phyloP scores from a whole-genome alignment of 140 eudicot genomes.

The Flaveria floridana region DNA sequence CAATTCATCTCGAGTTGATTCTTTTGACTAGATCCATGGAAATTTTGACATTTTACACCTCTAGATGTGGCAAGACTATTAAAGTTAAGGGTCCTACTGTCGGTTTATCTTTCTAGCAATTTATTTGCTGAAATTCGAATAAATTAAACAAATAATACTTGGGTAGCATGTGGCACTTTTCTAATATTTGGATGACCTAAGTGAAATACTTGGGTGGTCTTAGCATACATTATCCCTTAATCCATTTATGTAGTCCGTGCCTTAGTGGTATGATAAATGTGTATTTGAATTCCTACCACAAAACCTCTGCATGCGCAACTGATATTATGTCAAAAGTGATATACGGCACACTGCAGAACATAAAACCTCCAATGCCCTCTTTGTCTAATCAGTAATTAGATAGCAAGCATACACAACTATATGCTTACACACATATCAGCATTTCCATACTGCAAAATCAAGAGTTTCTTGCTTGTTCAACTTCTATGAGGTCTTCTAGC shows the following conservation, averaged over 20 bases:
- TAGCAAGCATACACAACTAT: background rate
- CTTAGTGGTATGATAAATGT: background rate
- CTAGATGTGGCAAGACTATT: background rate
- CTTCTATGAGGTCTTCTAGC: background rate
- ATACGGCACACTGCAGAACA: background rate
- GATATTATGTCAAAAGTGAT: background rate
- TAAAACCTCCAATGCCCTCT: background rate
- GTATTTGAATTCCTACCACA: background rate
- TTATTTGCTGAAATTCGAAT: background rate
- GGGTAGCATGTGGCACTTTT: background rate
- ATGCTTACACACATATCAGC: slow-evolving; percentile 2
- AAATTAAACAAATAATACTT: background rate
- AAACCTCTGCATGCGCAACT: background rate
- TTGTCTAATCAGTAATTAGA: background rate
- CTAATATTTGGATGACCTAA: background rate
- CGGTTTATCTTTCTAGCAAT: background rate
- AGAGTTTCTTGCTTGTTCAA: background rate
- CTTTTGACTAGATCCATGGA: background rate
- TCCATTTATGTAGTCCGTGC: background rate
- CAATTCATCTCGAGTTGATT: background rate
- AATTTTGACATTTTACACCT: background rate
- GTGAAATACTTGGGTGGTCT: slow-evolving; percentile 10
- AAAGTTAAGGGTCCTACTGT: background rate
- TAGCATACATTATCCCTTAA: background rate
- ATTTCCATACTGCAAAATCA: background rate